phyloP scores from a whole-genome alignment of 2,329 filamentous ascomycete genomes.

The Epichloe festucae region DNA sequence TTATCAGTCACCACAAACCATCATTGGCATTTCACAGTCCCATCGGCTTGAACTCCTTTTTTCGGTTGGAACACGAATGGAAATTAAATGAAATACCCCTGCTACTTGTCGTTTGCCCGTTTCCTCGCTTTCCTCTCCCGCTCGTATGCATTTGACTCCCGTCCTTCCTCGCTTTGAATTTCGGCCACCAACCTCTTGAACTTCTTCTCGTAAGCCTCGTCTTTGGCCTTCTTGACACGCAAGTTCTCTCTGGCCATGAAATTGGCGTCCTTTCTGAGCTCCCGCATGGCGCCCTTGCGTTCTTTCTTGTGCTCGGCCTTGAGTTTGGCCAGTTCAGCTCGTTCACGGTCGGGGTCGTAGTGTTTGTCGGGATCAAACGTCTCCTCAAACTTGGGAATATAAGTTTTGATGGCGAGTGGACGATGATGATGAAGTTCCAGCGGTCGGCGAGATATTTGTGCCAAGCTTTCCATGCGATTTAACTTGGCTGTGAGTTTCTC shows the following conservation, averaged over 20 bases:
- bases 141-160: slow-evolving; percentile 79
- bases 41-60: too few species aligned
- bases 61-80: background rate
- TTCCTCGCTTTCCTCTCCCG: slow-evolving; percentile 68
- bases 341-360: slow-evolving; percentile 90
- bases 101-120: slow-evolving; percentile 38
- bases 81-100: background rate
- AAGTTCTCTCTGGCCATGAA: slow-evolving; percentile 88
- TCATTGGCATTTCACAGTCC: background rate
- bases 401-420: slow-evolving; percentile 75
- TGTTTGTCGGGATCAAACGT: slow-evolving; percentile 88
- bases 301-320: slow-evolving; percentile 88
- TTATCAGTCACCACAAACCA: background rate
- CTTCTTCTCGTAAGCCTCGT: slow-evolving; percentile 92
- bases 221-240: slow-evolving; percentile 82
- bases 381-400: slow-evolving; percentile 92
- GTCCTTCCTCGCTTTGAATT: slow-evolving; percentile 88
- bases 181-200: slow-evolving; percentile 83
- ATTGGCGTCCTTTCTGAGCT: slow-evolving; percentile 87
- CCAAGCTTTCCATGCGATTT: slow-evolving; percentile 42
- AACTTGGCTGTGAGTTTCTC: slow-evolving; percentile 33
- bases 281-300: slow-evolving; percentile 85
- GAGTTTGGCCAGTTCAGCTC: slow-evolving; percentile 72
- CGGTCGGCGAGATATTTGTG: slow-evolving; percentile 57
- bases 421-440: slow-evolving; percentile 82